phyloP scores from a whole-genome alignment of 2,329 filamentous ascomycete species.

The Coleophoma crateriformis region DNA sequence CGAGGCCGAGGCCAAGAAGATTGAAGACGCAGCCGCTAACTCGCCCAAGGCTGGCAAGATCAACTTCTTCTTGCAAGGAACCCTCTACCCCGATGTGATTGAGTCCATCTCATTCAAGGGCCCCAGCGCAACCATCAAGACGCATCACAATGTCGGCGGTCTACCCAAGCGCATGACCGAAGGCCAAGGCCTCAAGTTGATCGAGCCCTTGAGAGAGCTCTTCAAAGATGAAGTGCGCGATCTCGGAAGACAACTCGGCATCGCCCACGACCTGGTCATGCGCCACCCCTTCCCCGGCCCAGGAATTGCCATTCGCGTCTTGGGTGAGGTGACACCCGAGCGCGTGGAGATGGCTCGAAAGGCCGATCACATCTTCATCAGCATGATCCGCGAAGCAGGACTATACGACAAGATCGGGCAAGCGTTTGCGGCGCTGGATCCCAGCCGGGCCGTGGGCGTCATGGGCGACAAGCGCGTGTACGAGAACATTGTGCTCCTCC shows the following conservation, averaged over 20 bases:
- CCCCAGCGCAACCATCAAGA: constrained; percentile 67
- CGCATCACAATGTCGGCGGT: constrained; percentile 66
- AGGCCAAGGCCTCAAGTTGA: constrained; percentile 49
- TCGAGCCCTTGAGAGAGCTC: constrained; percentile 73
- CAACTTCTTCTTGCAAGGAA: constrained; percentile 79
- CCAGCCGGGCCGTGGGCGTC: constrained; percentile 60
- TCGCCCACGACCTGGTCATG: constrained; percentile 71
- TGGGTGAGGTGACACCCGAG: constrained; percentile 79
- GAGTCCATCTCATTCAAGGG: constrained; percentile 67
- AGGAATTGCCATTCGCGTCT: constrained; percentile 62
- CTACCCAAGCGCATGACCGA: constrained; percentile 47
- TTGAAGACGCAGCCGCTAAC: constrained; percentile 65
- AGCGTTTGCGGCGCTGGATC: constrained; percentile 64
- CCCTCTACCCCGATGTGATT: constrained; percentile 60
- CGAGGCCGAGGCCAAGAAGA: constrained; percentile 69
- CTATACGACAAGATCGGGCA: constrained; percentile 68
- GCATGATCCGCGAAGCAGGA: constrained; percentile 66
- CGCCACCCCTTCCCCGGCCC: constrained; percentile 74
- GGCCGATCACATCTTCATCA: constrained; percentile 74
- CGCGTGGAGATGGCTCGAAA: constrained; percentile 73
- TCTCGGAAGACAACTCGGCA: constrained; percentile 64
- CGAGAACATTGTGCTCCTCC: constrained; percentile 54
- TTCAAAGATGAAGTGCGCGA: constrained; percentile 80
- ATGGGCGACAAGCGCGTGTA: constrained; percentile 65
- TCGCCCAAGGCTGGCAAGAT: constrained; percentile 68